Percentiles rank a stretch among this genome's conserved stretches.
These are phyloP conservation scores for Rostrohypoxylon terebratum DNA, from an alignment of 495 filamentous ascomycete species.

Conservation along the genomic window DNA sequence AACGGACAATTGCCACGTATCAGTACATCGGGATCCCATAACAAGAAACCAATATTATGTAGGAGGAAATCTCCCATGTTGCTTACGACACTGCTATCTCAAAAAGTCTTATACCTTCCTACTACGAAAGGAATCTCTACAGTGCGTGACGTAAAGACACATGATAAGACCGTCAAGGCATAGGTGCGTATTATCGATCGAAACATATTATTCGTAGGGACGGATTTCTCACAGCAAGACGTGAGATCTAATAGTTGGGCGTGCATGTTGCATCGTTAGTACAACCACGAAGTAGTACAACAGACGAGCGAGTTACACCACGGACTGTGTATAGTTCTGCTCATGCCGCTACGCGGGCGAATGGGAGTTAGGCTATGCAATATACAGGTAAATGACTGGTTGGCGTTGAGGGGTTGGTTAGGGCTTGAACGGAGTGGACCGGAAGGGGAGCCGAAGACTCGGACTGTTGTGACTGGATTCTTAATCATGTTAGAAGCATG, in stretches of 20 bases:
- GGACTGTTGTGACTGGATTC: neutral
- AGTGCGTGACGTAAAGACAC: slow-evolving; percentile 8
- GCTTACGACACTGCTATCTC: neutral
- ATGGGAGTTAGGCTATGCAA: slow-evolving; percentile 2
- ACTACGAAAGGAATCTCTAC: neutral
- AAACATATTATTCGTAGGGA: neutral
- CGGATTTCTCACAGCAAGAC: slow-evolving; percentile 1
- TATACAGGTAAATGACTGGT: slow-evolving; percentile 7
- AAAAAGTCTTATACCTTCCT: slow-evolving; percentile 7
- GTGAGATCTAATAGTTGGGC: slow-evolving; percentile 14
- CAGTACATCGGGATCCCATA: neutral
- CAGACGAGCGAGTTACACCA: slow-evolving; percentile 12
- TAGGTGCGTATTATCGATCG: slow-evolving; percentile 3
- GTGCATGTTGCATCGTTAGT: slow-evolving; percentile 4
- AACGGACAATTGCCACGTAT: slow-evolving; percentile 10
- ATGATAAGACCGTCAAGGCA: slow-evolving; percentile 1
- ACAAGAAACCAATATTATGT: slow-evolving; percentile 5
- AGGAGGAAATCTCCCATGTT: slow-evolving; percentile 1
- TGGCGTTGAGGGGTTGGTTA: slow-evolving; percentile 4
- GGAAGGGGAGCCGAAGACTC: slow-evolving; percentile 5
- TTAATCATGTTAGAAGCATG: neutral
- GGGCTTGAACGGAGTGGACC: neutral
- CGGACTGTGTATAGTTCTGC: slow-evolving; percentile 4
- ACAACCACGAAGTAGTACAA: slow-evolving; percentile 3
- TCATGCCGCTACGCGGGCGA: neutral